Evolutionary conservation across 2,329 filamentous ascomycete genomes (phyloP).

Genomic region (Diaporthe sp.): DNA sequence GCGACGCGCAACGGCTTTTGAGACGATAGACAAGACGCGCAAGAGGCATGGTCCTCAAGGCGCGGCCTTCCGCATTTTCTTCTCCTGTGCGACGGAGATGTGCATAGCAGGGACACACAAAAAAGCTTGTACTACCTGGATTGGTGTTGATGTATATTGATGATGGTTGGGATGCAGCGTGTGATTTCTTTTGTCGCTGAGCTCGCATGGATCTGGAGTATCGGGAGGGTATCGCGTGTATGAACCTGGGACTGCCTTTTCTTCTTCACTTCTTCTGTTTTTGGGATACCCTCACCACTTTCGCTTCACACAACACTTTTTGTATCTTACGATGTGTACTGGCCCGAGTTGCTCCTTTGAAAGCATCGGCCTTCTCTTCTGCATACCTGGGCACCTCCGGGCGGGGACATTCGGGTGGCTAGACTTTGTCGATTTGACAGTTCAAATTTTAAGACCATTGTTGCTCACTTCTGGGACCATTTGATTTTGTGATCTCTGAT

Average conservation of each 20-base stretch:
- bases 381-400: conserved; percentile 26
- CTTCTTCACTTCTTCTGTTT: conserved; percentile 3
- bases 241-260: neutral
- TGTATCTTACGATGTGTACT: neutral
- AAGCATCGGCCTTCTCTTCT: conserved; percentile 14
- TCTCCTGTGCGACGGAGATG: neutral
- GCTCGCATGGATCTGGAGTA: conserved; percentile 12
- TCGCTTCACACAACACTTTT: neutral
- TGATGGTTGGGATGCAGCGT: conserved; percentile 5
- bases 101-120: conserved; percentile 25
- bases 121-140: conserved; percentile 15
- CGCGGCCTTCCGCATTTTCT: neutral
- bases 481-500: neutral
- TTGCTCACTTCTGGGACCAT: neutral
- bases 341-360: neutral
- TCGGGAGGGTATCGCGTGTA: conserved; percentile 30
- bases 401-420: conserved; percentile 18
- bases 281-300: conserved; percentile 19
- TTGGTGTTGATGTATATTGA: conserved; percentile 15
- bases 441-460: neutral
- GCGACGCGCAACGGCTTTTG: neutral
- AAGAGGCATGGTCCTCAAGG: conserved; percentile 13
- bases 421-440: neutral
- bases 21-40: neutral
- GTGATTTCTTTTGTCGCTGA: conserved; percentile 13